Conservation (phyloP, 306 rosid genomes). For the Boehmeria nivea region DNA sequence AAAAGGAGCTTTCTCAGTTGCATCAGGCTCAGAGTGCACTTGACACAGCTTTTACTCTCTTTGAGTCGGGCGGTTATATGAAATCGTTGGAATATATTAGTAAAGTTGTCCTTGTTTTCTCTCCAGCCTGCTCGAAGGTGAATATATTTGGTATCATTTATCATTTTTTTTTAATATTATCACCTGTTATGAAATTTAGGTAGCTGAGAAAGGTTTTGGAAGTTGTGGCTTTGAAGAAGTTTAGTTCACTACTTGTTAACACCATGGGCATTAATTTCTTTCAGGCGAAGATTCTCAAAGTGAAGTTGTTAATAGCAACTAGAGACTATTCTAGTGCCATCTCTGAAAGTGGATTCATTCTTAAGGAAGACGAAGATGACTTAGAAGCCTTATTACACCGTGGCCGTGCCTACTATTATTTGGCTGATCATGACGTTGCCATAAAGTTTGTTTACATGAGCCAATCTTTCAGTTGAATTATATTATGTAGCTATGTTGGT, state of each 20-base stretch:
- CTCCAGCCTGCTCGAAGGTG: constrained; percentile 86
- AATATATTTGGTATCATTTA: neutral
- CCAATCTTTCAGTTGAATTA: neutral
- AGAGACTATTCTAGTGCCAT: constrained; percentile 78
- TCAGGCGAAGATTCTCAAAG: constrained; percentile 85
- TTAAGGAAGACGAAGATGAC: constrained; percentile 87
- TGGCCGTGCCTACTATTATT: constrained; percentile 91
- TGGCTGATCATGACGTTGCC: constrained; percentile 98
- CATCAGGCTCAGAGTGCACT: constrained; percentile 79
- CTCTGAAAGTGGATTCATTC: constrained; percentile 69
- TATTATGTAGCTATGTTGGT: neutral
- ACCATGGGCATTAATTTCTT: constrained; percentile 17
- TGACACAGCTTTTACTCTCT: constrained; percentile 66
- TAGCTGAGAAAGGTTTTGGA: no score
- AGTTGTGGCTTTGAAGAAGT: no score
- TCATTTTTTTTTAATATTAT: no score
- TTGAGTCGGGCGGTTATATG: constrained; percentile 47
- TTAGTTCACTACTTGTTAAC: neutral
- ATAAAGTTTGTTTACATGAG: constrained; percentile 48
- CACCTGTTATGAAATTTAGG: no score
- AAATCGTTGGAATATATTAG: constrained; percentile 86
- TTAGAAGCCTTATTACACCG: constrained; percentile 80
- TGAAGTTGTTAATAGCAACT: constrained; percentile 63
- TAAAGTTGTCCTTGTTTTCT: constrained; percentile 92
- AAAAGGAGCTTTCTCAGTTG: constrained; percentile 94